Base-by-base conservation (phyloP, 176 grass and related monocot species). In the Raddia distichophylla region DNA sequence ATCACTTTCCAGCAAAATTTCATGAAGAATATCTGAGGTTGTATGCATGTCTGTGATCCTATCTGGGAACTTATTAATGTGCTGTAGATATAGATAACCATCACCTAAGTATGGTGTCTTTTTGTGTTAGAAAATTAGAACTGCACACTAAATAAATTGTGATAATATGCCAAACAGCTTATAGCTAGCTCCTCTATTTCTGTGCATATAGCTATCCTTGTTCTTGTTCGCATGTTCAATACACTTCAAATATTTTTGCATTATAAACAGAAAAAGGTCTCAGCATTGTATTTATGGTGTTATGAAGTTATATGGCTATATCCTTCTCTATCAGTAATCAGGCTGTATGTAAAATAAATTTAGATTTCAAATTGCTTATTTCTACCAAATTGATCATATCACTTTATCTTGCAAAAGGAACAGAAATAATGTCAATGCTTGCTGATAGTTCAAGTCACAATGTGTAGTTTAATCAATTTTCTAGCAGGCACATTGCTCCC, bases 131-230 rank as follows among this genome's bases (percentile, higher is more conserved):
- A 60, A 74, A 49, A 49, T 49, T 52, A 52, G 50, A 34, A 60
- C 1, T 35, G 20, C 18, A 22, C 8, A 22, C 65, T 46, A 69
- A 55, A 7, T 12, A 40, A 64, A 33, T 51, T 64, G 60, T 6
- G 17, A 61, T 18, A 17, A 58, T 55, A 62, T 18, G 5, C 14
- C 82, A 68, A 35, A 59, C 7, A 67, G 15, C 40, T 47, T 37
- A 40, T 35, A 80, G 51, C 58, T 69, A 80, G 43, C 60, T 71
- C 54, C 16, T 81, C 27, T 19, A 1, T 71, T 81, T 70, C 15
- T 48, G 15, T 60, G 50, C 8, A 72, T 19, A 40, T 71, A 71
- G 44, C 37, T 72, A 62, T 81, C 53, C 15, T 50, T 72, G 51
- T 81, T 42, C 15, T 61, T 71, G 14, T 34, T 50, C 16, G 61